Evolutionary conservation across 305 asterid genomes (phyloP).

Genomic region (Ajuga reptans): DNA sequence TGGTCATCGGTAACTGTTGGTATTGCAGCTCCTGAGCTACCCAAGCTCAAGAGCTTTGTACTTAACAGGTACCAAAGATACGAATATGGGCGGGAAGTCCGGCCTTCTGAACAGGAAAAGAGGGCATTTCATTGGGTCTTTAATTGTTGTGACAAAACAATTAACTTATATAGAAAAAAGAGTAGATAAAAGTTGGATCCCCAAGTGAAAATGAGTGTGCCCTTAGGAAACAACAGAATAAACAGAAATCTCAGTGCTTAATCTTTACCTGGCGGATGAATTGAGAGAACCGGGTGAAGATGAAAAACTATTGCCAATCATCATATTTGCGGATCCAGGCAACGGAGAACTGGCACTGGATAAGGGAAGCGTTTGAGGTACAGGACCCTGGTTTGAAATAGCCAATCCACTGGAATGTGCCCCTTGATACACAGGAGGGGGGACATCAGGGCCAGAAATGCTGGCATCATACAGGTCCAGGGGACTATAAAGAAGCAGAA

Average conservation of each 20-base stretch:
- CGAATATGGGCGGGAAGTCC: not conserved
- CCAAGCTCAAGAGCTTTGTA: too few species aligned
- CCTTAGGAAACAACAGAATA: not conserved
- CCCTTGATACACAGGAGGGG: conserved; percentile 61
- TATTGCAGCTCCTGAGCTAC: too few species aligned
- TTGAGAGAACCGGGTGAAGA: conserved; percentile 48
- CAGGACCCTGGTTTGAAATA: conserved; percentile 45
- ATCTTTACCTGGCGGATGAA: conserved; percentile 52
- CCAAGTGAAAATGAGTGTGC: not conserved
- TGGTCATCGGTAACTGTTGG: too few species aligned
- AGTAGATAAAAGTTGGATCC: not conserved
- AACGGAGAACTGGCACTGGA: conserved; percentile 46
- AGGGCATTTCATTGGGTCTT: not conserved
- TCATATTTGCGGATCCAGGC: conserved; percentile 54
- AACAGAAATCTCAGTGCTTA: not conserved
- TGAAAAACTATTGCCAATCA: conserved; percentile 42
- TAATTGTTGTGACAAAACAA: not conserved
- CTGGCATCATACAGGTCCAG: conserved; percentile 60
- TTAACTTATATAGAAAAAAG: not conserved
- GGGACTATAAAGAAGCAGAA: conserved; percentile 48
- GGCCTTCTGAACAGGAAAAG: not conserved
- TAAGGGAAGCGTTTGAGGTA: conserved; percentile 36
- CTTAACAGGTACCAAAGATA: not conserved
- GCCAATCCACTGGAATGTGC: conserved; percentile 44
- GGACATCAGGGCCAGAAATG: conserved; percentile 43